phyloP scores from a whole-genome alignment of 2,329 filamentous ascomycete genomes.

The Colletotrichum agaves region DNA sequence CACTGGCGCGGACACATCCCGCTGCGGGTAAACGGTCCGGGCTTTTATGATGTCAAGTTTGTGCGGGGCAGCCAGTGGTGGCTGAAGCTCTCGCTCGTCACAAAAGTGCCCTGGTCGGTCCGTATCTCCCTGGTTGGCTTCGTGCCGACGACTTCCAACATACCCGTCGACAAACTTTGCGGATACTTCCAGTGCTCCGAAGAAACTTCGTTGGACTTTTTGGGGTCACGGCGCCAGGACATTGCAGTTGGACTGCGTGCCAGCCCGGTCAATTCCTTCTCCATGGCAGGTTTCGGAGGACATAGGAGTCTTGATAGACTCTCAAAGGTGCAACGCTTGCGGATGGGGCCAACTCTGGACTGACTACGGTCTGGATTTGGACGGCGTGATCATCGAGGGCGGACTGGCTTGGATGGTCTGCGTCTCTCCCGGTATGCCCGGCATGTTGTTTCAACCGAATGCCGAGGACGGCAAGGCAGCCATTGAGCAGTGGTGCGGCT shows the following conservation, averaged over 20 bases:
- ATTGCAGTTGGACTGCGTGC: constrained; percentile 11
- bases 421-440: constrained; percentile 12
- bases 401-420: constrained; percentile 8
- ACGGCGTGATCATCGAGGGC: constrained; percentile 8
- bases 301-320: constrained; percentile 11
- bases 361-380: constrained; percentile 10
- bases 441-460: constrained; percentile 7
- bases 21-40: constrained; percentile 5
- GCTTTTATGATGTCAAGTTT: constrained; percentile 15
- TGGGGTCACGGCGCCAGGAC: constrained; percentile 11
- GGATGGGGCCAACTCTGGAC: constrained; percentile 8
- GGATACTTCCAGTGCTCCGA: constrained; percentile 9
- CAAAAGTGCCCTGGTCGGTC: background rate
- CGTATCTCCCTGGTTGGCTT: constrained; percentile 10
- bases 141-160: background rate
- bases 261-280: constrained; percentile 1
- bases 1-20: constrained; percentile 8
- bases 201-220: background rate
- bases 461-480: constrained; percentile 2
- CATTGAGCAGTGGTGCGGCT: constrained; percentile 8
- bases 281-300: constrained; percentile 14
- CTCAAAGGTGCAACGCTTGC: constrained; percentile 12
- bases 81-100: constrained; percentile 16
- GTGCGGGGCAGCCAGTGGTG: constrained; percentile 15
- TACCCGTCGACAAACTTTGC: constrained; percentile 1